Base-by-base conservation (phyloP, 1,284 basidiomycete species). In the Binderoboletus segoi region DNA sequence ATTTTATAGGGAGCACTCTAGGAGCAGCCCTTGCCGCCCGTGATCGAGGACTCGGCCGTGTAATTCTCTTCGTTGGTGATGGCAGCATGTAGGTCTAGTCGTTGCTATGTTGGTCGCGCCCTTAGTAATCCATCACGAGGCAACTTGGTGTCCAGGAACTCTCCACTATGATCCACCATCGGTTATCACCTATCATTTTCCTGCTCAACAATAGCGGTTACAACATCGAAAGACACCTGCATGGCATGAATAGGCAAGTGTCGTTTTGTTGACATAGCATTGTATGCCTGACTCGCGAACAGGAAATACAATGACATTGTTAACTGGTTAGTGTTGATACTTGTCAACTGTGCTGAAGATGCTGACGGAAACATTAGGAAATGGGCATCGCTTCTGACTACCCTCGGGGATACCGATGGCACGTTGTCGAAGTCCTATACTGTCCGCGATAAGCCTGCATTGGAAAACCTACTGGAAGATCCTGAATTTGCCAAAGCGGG, bases 131-230 rank as follows among this genome's bases (percentile, higher is more conserved):
- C 24, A 46, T 48, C 48, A 24, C 4, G 54, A 88, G 86, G 53
- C 89, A 91, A 76, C 72, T 91, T 38, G 83, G 84, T 0, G 88
- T 86, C 3, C 89, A 91, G 68, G 89, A 91, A 63, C 70, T 95
- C 18, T 88, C 91, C 7, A 86, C 88, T 3, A 93, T 94, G 87
- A 81, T 93, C 53, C 81, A 79, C 30, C 71, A 82, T 53, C 81
- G 78, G 8, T 69, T 94, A 33, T 88, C 80, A 54, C 91, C 93
- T 3, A 91, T 92, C 68, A 77, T 94, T 51, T 93, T 94, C 71
- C 79, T 98, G 16, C 77, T 97, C 56, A 94, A 95, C 79, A 96
- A 97, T 74, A 84, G 85, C 52, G 95, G 95, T 0, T 95, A 94
- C 72, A 88, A 88, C 43, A 94, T 96, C 60, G 94, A 97, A 77